Conservation (phyloP, 2,329 filamentous ascomycete genomes). For the Claviceps sorghi region DNA sequence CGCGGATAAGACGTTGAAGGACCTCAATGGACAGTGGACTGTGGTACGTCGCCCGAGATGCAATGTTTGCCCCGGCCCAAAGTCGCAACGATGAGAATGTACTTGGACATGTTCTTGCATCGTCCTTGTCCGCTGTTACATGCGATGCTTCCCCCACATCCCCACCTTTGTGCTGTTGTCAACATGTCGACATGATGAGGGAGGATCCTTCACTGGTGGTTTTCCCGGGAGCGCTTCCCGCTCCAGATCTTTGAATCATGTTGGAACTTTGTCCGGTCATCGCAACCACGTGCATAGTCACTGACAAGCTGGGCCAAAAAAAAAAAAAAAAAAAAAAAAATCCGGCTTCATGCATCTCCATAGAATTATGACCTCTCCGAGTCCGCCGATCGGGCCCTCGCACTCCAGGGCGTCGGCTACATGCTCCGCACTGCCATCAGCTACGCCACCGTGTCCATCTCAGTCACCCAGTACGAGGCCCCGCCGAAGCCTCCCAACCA, state of each 20-base stretch:
- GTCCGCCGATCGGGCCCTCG: conserved; percentile 51
- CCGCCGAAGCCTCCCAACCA: conserved; percentile 26
- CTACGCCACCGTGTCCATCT: conserved; percentile 53
- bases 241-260: too few species aligned
- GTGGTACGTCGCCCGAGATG: conserved; percentile 37
- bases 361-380: conserved; percentile 67
- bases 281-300: not conserved
- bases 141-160: too few species aligned
- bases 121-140: too few species aligned
- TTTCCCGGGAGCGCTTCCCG: too few species aligned
- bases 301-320: not conserved
- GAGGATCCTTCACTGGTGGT: too few species aligned
- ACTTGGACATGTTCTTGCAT: too few species aligned
- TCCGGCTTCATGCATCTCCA: not conserved
- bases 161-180: too few species aligned
- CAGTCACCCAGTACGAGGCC: conserved; percentile 40
- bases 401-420: conserved; percentile 59
- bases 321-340: too few species aligned
- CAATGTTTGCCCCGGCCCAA: not conserved
- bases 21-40: conserved; percentile 55
- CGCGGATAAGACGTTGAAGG: conserved; percentile 45
- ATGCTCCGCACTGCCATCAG: conserved; percentile 57
- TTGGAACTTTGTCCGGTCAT: too few species aligned
- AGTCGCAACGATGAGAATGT: not conserved
- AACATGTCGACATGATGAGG: too few species aligned